Conservation (phyloP, 2,329 filamentous ascomycete genomes). For the Alternaria brassicae region DNA sequence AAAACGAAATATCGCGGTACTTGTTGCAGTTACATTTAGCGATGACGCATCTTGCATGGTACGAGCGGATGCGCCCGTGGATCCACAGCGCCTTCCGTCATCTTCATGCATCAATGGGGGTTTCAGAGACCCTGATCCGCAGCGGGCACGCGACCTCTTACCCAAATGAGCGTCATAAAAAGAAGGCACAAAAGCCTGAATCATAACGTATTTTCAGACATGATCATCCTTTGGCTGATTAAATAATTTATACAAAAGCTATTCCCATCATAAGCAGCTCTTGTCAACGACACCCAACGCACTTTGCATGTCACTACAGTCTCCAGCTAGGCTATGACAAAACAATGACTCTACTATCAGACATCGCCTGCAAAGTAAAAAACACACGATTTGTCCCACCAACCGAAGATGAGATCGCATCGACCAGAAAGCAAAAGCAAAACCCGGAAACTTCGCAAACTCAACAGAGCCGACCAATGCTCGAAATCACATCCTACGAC, state of each 20-base stretch:
- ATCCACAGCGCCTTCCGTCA: slow-evolving; percentile 9
- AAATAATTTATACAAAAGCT: not conserved
- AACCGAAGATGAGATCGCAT: not conserved
- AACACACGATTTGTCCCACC: slow-evolving; percentile 9
- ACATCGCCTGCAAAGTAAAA: not conserved
- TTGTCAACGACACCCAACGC: not conserved
- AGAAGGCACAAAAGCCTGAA: not conserved
- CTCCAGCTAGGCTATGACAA: not conserved
- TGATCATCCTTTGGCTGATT: not conserved
- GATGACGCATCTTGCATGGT: slow-evolving; percentile 13
- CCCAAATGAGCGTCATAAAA: not conserved
- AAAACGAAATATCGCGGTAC: not conserved
- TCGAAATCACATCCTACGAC: slow-evolving; percentile 16
- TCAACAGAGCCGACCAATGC: slow-evolving; percentile 5
- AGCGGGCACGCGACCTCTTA: not conserved
- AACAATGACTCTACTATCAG: slow-evolving; percentile 8
- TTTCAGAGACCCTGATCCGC: not conserved
- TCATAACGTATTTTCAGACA: not conserved
- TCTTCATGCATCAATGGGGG: not conserved
- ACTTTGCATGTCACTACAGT: not conserved
- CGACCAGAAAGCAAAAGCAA: not conserved
- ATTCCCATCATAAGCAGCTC: not conserved
- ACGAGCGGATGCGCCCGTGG: not conserved
- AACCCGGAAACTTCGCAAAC: not conserved
- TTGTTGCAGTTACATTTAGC: not conserved